Percentiles rank a stretch among this genome's conserved stretches.
These are phyloP conservation scores for Fusarium dlaminii DNA, from an alignment of 2,329 filamentous ascomycete genomes.

Conservation along the genomic window DNA sequence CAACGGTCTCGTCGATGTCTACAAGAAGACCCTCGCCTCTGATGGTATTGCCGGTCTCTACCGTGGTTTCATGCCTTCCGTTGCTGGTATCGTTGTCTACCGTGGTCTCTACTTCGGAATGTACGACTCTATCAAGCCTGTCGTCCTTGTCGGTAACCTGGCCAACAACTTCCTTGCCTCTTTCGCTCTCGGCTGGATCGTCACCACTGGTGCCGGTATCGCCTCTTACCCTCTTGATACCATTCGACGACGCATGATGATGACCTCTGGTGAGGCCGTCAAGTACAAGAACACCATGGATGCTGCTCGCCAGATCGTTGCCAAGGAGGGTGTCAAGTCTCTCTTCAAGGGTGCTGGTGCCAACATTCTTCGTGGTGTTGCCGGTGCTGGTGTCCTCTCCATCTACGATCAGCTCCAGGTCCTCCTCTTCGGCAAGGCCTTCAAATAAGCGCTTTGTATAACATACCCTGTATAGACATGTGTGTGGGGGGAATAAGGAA, in stretches of 20 bases:
- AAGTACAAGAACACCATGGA: slow-evolving; percentile 99
- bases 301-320: slow-evolving; percentile 94
- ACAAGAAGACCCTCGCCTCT: slow-evolving; percentile 99
- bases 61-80: slow-evolving; percentile 99
- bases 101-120: slow-evolving; percentile 99
- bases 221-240: slow-evolving; percentile 99
- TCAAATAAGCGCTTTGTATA: slow-evolving; percentile 70
- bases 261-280: slow-evolving; percentile 97
- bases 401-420: slow-evolving; percentile 99
- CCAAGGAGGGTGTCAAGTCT: slow-evolving; percentile 96
- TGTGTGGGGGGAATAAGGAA: slow-evolving; percentile 44
- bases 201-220: slow-evolving; percentile 99
- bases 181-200: slow-evolving; percentile 97
- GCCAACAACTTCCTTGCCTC: slow-evolving; percentile 99
- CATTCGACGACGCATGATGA: slow-evolving; percentile 99
- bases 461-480: slow-evolving; percentile 55
- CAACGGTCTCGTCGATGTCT: slow-evolving; percentile 99
- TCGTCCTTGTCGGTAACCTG: slow-evolving; percentile 89
- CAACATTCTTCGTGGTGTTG: slow-evolving; percentile 99
- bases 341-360: slow-evolving; percentile 99
- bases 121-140: slow-evolving; percentile 99
- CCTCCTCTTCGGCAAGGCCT: slow-evolving; percentile 99
- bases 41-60: slow-evolving; percentile 99
- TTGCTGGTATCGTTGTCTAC: slow-evolving; percentile 99
- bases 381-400: slow-evolving; percentile 99